Base-by-base conservation (phyloP, 768 basidiomycete genomes). In the Solioccasus polychromus region DNA sequence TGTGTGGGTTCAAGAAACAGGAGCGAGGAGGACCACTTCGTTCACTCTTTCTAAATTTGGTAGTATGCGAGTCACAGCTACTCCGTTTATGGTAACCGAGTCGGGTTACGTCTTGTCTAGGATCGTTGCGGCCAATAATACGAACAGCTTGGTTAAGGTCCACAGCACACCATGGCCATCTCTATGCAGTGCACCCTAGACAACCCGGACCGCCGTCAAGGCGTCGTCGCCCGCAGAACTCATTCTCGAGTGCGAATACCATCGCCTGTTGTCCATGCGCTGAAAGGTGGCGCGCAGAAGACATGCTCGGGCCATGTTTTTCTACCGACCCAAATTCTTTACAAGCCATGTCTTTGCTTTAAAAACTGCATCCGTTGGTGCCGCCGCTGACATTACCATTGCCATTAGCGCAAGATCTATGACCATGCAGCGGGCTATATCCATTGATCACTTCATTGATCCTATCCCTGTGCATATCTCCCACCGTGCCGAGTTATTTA, bases 351-450 rank as follows among this genome's bases (percentile, higher is more conserved):
- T 43, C 60, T 62, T 36, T 35, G 52, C 15, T 50, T 51, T 35
- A 35, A 30, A 12, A 14, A n/a, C n/a, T n/a, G n/a, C n/a, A n/a
- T n/a, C n/a, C n/a, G n/a, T n/a, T 64, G 46, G 30, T 10, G 68
- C 64, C 3, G 53, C 41, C 14, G 48, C 58, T 28, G 62, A 65
- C 10, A 50, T 68, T 5, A 61, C 59, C 5, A 42, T 62, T 11
- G 50, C 58, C 23, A 51, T 62, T 17, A 64, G 59, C 2, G 12
- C 28, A 2, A 17, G 26, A 8, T 4, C 5, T 22, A 24, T 31
- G 15, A 20, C 30, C 20, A 35, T 58, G 11, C 48, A 58, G 32
- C 53, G 54, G 50, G 43, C 50, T 10, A 46, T 58, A 12, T 43
- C 57, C 17, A 52, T 63, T 6, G 52, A 60, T 12, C 48, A 59